Base-by-base conservation (phyloP, 2,329 filamentous ascomycete species). In the Arthrobotrys sinensis region DNA sequence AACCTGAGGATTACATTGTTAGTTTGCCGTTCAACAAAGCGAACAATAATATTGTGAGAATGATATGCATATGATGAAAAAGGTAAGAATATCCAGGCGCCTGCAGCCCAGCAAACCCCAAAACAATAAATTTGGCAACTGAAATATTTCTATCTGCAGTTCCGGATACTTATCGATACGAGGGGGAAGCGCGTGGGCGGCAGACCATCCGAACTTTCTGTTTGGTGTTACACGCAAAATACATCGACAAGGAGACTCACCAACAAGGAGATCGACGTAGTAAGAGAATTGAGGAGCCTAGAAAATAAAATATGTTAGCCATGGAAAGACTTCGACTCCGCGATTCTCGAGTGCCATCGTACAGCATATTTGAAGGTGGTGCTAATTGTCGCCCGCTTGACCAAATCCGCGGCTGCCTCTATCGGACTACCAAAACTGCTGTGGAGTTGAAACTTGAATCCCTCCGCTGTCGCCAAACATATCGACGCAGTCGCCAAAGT, bases 211-310 rank as follows among this genome's bases (percentile, higher is more conserved):
- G 24, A 64, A 64, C 36, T 43, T 63, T 16, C 14, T 19, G 60
- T 72, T 72, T 57, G 57, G 52, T 14, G 63, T 75, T 50, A 62
- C 70, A 75, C 63, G 68, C 70, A 62, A n/a, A 60, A 65, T 38
- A 73, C 62, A 57, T 24, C 8, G 10, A 48, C 5, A 48, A 2
- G 21, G 16, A 16, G 24, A 64, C 75, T 72, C 34, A 78, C 75
- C 75, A 34, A 78, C 75, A 14, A 78, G 67, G 28, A 78, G 34
- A 19, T 78, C 75, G 36, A 78, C 75, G 68, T 78, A 78, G 53
- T 72, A 78, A 21, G 75, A 78, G 38, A 78, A 78, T 78, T 78
- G 75, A 11, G 75, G 75, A 21, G 75, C 75, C 75, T 78, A 16
- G 8, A 43, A 28, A n/a, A 11, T 53, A 16, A 45, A 21, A 46